Conservation (phyloP, 2,329 filamentous ascomycete genomes). For the Ilyonectria robusta region DNA sequence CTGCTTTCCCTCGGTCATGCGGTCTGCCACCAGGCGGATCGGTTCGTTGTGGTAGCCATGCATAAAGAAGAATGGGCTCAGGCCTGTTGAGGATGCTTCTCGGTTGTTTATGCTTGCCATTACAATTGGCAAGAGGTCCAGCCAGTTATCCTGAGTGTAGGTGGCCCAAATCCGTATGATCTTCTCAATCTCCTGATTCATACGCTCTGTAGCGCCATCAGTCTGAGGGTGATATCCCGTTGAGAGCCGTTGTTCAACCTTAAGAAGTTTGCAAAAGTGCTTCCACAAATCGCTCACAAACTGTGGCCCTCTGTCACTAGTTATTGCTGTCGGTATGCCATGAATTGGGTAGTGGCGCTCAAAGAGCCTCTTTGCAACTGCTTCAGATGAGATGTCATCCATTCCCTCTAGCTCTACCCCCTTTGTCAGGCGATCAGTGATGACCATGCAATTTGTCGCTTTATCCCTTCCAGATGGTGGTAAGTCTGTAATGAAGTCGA, state of each 20-base stretch:
- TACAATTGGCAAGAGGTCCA: slow-evolving; percentile 1
- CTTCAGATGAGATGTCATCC: too few relatives aligned
- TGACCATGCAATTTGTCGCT: background rate
- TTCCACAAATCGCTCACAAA: background rate
- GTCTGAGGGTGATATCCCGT: slow-evolving; percentile 7
- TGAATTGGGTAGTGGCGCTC: background rate
- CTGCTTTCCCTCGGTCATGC: background rate
- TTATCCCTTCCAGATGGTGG: background rate
- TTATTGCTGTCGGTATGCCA: background rate
- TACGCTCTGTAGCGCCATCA: background rate
- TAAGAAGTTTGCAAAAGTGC: background rate
- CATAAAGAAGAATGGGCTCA: slow-evolving; percentile 5
- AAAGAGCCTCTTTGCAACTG: too few relatives aligned
- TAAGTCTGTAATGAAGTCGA: slow-evolving; percentile 7
- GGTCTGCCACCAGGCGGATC: background rate
- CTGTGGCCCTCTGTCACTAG: background rate
- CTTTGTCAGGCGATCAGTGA: background rate
- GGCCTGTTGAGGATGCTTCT: background rate
- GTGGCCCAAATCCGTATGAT: background rate
- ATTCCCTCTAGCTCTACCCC: too few relatives aligned
- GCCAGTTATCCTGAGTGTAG: background rate
- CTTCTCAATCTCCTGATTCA: slow-evolving; percentile 1
- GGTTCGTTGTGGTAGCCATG: slow-evolving; percentile 4
- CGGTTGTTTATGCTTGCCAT: background rate
- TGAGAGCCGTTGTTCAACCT: background rate